Evolutionary conservation across 306 rosid species (phyloP), one percentile per base, ranked within the genome.

Genomic region (Cicer yamashitae): DNA sequence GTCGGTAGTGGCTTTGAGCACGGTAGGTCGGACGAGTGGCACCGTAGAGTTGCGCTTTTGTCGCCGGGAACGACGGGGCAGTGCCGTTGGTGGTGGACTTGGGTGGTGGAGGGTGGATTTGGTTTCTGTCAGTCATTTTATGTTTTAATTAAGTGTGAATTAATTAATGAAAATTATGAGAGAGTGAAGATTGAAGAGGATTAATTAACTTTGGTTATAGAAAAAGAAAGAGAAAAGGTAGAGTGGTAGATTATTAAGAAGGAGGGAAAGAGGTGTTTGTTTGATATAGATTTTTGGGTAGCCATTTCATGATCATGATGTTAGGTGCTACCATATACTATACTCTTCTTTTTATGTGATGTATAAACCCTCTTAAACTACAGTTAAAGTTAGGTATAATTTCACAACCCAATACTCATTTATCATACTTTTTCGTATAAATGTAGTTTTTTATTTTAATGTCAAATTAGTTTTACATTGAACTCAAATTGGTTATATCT

Each of bases 1-100:
- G 77, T 6, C 79, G 79, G 69, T 45, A 86, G 22, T 68, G 67
- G 8, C 89, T 78, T 70, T 87, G 92, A 6, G 92, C 94, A 43
- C 92, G 96, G 86, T 89, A 91, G 70, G 97, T 51, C 1, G 96
- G 96, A 47, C 98, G 93, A 44, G 75, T 66, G 71, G 86, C 87
- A 50, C 91, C 89, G 62, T 89, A 86, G 67, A 85, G 84, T 61
- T 91, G 97, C 0, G 96, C 77, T 69, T 91, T 89, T 18, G 91
- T 76, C 34, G 93, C 74, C 0, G 97, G 98, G 54, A 84, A 83
- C 8, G 92, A 48, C 7, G 86, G 72, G 9, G 72, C 59, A 22
- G 78, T 45, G 11, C 50, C 81, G 66, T 65, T 76, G 76, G 69
- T 25, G 34, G 86, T 22, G 73, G 87, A 76, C 76, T 89, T 91